Percentiles rank a stretch among this genome's conserved stretches.
These are phyloP conservation scores for Phanerochaete sordida DNA, from an alignment of 768 basidiomycete species.

Conservation along the genomic window DNA sequence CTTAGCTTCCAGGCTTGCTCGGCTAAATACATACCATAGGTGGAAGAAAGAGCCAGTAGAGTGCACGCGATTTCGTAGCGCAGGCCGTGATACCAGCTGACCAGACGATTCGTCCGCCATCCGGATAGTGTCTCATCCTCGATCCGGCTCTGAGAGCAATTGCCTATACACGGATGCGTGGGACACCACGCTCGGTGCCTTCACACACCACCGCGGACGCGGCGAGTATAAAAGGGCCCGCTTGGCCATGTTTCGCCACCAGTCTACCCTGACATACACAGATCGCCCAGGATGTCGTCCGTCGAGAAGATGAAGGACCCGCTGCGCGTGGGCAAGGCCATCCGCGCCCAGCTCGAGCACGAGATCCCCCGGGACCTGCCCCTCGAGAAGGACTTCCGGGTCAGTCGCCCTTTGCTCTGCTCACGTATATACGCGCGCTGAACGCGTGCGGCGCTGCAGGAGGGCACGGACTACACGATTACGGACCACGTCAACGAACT, in stretches of 20 bases:
- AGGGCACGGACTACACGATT: conserved; percentile 30
- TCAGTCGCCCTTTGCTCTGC: not conserved
- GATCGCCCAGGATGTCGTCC: conserved; percentile 23
- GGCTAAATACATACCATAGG: not conserved
- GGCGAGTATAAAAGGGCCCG: not conserved
- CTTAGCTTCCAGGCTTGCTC: not conserved
- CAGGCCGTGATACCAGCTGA: not conserved
- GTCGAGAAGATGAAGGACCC: conserved; percentile 30
- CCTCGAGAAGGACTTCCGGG: conserved; percentile 29
- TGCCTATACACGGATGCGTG: not conserved
- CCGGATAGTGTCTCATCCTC: not conserved
- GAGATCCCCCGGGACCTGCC: conserved; percentile 31
- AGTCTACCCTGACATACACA: not conserved
- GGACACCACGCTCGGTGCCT: not conserved
- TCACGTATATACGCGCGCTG: not conserved
- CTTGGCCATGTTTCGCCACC: conserved; percentile 11
- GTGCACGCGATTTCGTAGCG: not conserved
- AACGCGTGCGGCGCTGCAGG: conserved; percentile 8
- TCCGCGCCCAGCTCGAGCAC: conserved; percentile 32
- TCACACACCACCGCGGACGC: not conserved
- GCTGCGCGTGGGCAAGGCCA: conserved; percentile 29
- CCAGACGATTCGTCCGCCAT: not conserved
- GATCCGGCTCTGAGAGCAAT: not conserved
- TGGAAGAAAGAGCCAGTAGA: not conserved
- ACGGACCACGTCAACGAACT: conserved; percentile 32